Percentiles rank a stretch among this genome's conserved stretches.
Conservation (phyloP, 106 monocot species). For the Dioscorea alata region DNA sequence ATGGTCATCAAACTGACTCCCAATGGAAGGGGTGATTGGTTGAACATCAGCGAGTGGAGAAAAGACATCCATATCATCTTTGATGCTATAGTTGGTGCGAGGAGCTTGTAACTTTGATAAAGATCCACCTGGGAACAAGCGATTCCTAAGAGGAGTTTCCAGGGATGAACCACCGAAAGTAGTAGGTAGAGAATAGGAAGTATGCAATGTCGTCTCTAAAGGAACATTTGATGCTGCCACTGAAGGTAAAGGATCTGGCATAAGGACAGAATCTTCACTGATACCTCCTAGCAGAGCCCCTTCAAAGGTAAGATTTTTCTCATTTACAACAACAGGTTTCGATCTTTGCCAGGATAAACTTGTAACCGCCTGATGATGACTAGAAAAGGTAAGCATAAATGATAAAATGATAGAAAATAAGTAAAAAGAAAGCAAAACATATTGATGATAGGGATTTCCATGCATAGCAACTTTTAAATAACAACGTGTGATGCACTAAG, state of each 20-base stretch:
- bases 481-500: no score
- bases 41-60: constrained; percentile 97
- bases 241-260: constrained; percentile 96
- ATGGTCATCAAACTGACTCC: constrained; percentile 62
- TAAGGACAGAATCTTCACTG: constrained; percentile 83
- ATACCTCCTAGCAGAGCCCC: constrained; percentile 78
- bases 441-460: not conserved
- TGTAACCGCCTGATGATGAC: constrained; percentile 64
- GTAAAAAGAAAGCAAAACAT: not conserved
- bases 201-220: constrained; percentile 18
- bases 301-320: constrained; percentile 67
- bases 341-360: constrained; percentile 94
- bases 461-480: not conserved
- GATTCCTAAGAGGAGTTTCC: constrained; percentile 57
- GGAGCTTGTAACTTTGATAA: constrained; percentile 70
- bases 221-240: constrained; percentile 28
- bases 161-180: constrained; percentile 32
- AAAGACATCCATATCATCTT: constrained; percentile 99
- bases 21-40: constrained; percentile 82
- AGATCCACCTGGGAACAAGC: constrained; percentile 41
- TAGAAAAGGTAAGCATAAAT: not conserved
- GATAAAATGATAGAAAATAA: not conserved
- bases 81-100: constrained; percentile 40
- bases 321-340: constrained; percentile 75
- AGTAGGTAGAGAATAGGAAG: constrained; percentile 34